These are phyloP conservation scores for Peronospora destructor DNA, from an alignment of 352 stramenopile genomes.

Conservation along the genomic window DNA sequence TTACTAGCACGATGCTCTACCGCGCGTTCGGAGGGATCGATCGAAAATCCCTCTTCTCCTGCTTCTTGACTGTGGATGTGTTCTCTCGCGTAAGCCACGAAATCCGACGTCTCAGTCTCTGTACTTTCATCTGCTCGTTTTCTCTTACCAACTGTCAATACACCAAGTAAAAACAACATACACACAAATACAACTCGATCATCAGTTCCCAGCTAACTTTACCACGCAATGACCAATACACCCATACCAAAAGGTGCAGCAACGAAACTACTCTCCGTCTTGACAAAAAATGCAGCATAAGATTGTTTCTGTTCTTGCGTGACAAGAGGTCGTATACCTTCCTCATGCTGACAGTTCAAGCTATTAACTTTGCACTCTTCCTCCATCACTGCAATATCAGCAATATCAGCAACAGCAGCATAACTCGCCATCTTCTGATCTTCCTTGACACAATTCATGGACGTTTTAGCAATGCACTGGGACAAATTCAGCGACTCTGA, in stretches of 20 bases:
- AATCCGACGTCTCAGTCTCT: conserved; percentile 25
- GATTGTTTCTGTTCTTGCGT: conserved; percentile 8
- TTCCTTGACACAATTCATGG: conserved; percentile 12
- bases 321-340: background rate
- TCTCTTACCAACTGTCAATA: conserved; percentile 18
- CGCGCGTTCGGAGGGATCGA: conserved; percentile 74
- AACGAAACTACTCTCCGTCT: conserved; percentile 6
- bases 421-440: conserved; percentile 14
- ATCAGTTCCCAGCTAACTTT: no score
- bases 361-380: conserved; percentile 6
- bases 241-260: conserved; percentile 9
- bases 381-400: background rate
- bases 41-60: conserved; percentile 78
- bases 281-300: conserved; percentile 1
- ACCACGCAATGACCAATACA: no score
- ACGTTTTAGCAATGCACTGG: conserved; percentile 8
- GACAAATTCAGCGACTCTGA: conserved; percentile 41
- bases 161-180: background rate
- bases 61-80: conserved; percentile 75
- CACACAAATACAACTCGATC: no score
- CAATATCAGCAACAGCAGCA: background rate
- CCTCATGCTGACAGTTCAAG: conserved; percentile 1
- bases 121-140: conserved; percentile 24
- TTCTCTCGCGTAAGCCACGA: conserved; percentile 68
- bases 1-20: conserved; percentile 82